Evolutionary conservation across 306 rosid genomes (phyloP), one percentile per base, ranked within the genome.

Genomic region (Carpinus fangiana): DNA sequence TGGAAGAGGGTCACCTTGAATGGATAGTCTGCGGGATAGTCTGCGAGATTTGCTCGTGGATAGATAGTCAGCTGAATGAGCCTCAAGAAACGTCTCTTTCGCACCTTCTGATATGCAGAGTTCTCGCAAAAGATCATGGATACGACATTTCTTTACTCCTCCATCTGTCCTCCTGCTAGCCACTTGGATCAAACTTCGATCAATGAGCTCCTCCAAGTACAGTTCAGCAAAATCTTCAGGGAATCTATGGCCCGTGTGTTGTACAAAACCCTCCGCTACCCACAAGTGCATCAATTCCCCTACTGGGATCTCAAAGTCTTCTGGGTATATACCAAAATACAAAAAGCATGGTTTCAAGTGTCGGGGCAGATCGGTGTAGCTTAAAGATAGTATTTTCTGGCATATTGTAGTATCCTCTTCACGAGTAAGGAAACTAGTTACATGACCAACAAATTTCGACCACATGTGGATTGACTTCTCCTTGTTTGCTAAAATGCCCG

Each of bases 381-480:
- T 41, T 3, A 1, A 7, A 3, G 57, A 16, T 5, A 70, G 31
- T 46, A 45, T 70, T 18, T 20, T 41, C 12, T 23, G 12, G 36
- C 65, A 59, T 10, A 2, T 55, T 55, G 60, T 55, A 8, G 20
- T n/a, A 54, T 13, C 21, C 0, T 41, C 45, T 4, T 41, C 7
- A 55, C 0, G 5, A 41, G 7, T 68, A 8, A 80, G 84, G 59
- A 59, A 76, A 78, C 64, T 76, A 1, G 73, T 80, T 1, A 68
- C 79, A 60, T 84, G 61, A 1, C 74, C 79, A 12, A 45, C 46
- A 12, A 66, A 55, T 73, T 57, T 80, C 1, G 73, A 76, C 84
- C 82, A 73, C 51, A 10, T n/a, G 34, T 4, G 79, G 66, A 1
- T 17, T 4, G 73, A 4, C 12, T 45, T 69, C 4, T 69, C 73